These are phyloP conservation scores for Mycena galericulata DNA, from an alignment of 768 basidiomycete species.

Conservation along the genomic window DNA sequence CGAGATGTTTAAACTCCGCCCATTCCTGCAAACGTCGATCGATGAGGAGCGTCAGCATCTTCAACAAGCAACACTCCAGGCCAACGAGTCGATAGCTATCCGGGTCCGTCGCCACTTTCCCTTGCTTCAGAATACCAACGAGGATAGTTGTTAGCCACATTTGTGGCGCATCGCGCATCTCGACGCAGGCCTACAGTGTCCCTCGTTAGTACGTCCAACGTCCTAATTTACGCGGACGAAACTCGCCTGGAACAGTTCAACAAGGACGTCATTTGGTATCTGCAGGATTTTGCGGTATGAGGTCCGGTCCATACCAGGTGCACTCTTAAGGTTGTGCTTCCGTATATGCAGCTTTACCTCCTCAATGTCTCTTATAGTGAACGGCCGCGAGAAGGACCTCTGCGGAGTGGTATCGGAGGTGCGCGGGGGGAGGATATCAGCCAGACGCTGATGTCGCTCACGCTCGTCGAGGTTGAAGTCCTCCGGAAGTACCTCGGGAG, in stretches of 20 bases:
- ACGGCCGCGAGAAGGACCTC: conserved; percentile 13
- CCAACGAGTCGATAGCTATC: conserved; percentile 36
- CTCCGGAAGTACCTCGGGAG: background rate
- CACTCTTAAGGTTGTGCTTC: conserved; percentile 19
- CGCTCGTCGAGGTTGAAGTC: conserved; percentile 16
- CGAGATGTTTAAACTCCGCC: conserved; percentile 30
- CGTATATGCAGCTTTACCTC: conserved; percentile 15
- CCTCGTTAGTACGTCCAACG: background rate
- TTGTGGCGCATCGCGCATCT: conserved; percentile 7
- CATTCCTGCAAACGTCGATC: conserved; percentile 34
- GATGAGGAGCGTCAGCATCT: conserved; percentile 40
- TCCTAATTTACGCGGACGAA: background rate
- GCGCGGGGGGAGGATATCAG: background rate
- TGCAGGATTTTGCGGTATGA: conserved; percentile 19
- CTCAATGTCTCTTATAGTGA: conserved; percentile 11
- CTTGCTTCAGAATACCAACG: conserved; percentile 33
- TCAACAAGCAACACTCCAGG: conserved; percentile 38
- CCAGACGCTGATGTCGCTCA: conserved; percentile 3
- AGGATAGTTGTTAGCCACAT: conserved; percentile 24
- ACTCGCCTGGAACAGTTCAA: conserved; percentile 23
- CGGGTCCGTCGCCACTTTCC: conserved; percentile 33
- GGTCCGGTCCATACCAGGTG: conserved; percentile 4
- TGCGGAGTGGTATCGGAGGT: conserved; percentile 10
- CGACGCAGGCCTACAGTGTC: conserved; percentile 2
- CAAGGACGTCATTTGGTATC: conserved; percentile 19